A percentile compares a stretch with the other conserved stretches of the same genome.
These are phyloP conservation scores for Fusarium sp. DNA, from an alignment of 2,329 filamentous ascomycete genomes.

Conservation along the genomic window DNA sequence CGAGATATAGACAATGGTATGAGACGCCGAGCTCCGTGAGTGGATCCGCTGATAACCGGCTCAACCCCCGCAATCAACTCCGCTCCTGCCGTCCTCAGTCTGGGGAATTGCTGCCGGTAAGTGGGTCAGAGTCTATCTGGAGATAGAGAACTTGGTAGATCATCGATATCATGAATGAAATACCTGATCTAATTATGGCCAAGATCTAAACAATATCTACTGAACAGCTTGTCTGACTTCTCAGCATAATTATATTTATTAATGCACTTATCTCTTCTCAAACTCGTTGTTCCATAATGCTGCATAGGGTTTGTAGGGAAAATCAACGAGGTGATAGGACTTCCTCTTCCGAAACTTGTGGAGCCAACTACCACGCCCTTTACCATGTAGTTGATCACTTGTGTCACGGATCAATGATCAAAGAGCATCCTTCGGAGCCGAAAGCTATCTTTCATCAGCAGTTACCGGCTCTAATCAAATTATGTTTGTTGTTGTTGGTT, in stretches of 20 bases:
- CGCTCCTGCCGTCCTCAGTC: constrained; percentile 17
- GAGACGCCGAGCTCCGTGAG: constrained; percentile 15
- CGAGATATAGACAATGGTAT: constrained; percentile 23
- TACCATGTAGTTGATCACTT: constrained; percentile 19
- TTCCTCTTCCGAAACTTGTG: constrained; percentile 11
- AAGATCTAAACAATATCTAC: too few relatives aligned
- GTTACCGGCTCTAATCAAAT: neutral
- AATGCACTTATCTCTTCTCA: neutral
- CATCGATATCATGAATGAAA: neutral
- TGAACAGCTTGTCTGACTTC: too few relatives aligned
- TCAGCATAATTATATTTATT: too few relatives aligned
- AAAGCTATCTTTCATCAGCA: neutral
- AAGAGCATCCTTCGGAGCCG: neutral
- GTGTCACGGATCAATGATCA: neutral
- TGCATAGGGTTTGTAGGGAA: neutral
- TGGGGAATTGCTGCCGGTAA: constrained; percentile 13
- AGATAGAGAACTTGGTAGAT: constrained; percentile 2
- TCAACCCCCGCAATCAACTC: constrained; percentile 33
- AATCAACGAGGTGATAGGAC: neutral
- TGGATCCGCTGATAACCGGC: constrained; percentile 43
- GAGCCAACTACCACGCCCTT: constrained; percentile 17
- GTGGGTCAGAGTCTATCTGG: neutral
- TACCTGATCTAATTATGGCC: neutral
- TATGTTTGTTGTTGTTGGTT: neutral
- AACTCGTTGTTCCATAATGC: neutral